phyloP scores from a whole-genome alignment of 2,329 filamentous ascomycete species.

The Ceratocystis huliohia region DNA sequence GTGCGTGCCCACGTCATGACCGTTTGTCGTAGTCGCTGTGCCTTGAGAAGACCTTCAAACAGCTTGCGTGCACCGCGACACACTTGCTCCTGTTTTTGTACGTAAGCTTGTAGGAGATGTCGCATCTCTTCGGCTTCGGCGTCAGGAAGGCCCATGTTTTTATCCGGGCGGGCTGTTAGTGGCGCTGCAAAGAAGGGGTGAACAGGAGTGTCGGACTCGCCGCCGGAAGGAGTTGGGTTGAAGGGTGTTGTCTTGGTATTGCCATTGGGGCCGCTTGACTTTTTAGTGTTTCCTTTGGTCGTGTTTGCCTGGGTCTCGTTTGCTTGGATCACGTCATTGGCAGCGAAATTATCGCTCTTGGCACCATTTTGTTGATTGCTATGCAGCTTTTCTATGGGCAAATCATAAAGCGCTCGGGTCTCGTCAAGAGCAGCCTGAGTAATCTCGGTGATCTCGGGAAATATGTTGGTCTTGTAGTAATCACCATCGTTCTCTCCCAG shows the following conservation, averaged over 20 bases:
- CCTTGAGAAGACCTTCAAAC: constrained; percentile 57
- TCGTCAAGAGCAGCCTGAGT: constrained; percentile 21
- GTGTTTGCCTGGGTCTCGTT: not conserved
- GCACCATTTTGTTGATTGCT: not conserved
- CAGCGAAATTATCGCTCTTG: not conserved
- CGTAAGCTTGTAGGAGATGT: constrained; percentile 58
- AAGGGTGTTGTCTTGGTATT: not conserved
- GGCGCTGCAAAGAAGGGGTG: constrained; percentile 66
- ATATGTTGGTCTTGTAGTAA: constrained; percentile 39
- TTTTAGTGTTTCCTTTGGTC: not conserved
- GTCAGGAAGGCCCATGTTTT: constrained; percentile 58
- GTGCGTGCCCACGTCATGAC: constrained; percentile 67
- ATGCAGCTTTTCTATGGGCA: not conserved
- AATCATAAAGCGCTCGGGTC: constrained; percentile 9
- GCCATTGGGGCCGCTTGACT: not conserved
- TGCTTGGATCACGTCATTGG: not conserved
- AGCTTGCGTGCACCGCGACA: constrained; percentile 56
- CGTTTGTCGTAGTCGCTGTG: constrained; percentile 56
- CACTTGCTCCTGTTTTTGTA: constrained; percentile 78
- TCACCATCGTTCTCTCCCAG: constrained; percentile 43
- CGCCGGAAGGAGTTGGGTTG: not conserved
- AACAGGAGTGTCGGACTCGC: constrained; percentile 36
- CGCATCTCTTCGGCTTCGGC: constrained; percentile 68
- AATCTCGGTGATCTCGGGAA: constrained; percentile 30
- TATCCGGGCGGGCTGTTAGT: constrained; percentile 47